Conservation (phyloP, 2,329 filamentous ascomycete genomes). For the Didymella lethalis region DNA sequence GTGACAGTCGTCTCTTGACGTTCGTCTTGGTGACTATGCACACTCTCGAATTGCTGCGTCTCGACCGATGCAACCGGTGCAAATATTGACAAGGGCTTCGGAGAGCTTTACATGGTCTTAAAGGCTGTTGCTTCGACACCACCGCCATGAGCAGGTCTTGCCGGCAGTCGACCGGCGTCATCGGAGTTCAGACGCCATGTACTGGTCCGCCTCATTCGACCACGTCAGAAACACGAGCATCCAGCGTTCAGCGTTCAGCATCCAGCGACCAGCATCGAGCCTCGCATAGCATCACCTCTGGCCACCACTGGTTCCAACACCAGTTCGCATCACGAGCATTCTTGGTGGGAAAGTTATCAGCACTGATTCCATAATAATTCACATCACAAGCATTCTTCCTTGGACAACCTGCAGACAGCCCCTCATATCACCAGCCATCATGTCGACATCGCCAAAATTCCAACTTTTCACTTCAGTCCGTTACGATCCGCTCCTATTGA, state of each 20-base stretch:
- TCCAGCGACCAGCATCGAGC: conserved; percentile 5
- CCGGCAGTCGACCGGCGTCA: conserved; percentile 14
- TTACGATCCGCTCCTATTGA: conserved; percentile 49
- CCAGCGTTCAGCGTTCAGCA: neutral
- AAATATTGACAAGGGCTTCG: neutral
- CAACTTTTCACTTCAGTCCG: conserved; percentile 52
- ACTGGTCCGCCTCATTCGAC: neutral
- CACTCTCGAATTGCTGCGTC: neutral
- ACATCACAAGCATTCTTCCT: neutral
- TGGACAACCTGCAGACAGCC: neutral
- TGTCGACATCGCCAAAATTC: conserved; percentile 39
- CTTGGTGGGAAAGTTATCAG: too few relatives aligned
- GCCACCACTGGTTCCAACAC: neutral
- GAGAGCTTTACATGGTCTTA: neutral
- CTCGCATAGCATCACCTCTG: neutral
- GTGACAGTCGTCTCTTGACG: conserved; percentile 3
- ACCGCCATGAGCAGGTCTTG: neutral
- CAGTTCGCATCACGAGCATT: neutral
- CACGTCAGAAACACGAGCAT: conserved; percentile 8
- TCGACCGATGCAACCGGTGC: neutral
- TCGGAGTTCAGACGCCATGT: conserved; percentile 20
- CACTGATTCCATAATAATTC: neutral
- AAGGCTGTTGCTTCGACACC: neutral
- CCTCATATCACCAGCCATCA: conserved; percentile 10
- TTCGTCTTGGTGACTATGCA: neutral